phyloP scores from a whole-genome alignment of 768 basidiomycete species.

The Dacryopinax spathularia region DNA sequence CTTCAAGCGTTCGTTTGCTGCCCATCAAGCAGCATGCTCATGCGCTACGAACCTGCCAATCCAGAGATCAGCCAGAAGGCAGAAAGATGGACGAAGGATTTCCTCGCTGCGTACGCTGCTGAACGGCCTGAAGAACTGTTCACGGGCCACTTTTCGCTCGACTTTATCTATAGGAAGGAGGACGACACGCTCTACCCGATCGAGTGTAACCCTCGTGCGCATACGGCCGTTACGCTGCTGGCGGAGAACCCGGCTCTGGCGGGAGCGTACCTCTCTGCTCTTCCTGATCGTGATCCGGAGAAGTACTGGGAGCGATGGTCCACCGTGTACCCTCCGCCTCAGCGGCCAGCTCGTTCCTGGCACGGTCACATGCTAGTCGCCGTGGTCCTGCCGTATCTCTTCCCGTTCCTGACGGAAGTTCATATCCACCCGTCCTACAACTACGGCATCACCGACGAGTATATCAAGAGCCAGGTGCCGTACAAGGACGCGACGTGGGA shows the following conservation, averaged over 20 bases:
- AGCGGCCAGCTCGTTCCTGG: conserved; percentile 19
- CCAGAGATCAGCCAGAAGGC: conserved; percentile 16
- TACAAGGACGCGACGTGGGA: conserved; percentile 21
- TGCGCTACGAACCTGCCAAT: conserved; percentile 23
- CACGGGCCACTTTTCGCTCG: conserved; percentile 24
- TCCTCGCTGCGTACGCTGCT: conserved; percentile 16
- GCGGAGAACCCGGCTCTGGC: conserved; percentile 4
- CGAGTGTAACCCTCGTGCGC: conserved; percentile 25
- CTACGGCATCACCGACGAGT: conserved; percentile 11
- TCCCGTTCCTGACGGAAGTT: conserved; percentile 12
- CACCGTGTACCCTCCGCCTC: conserved; percentile 12
- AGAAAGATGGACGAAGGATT: conserved; percentile 20
- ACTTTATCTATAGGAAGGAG: conserved; percentile 22
- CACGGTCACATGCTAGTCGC: conserved; percentile 21
- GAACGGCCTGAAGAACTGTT: conserved; percentile 13
- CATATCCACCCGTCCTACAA: conserved; percentile 3
- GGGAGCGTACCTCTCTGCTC: conserved; percentile 6
- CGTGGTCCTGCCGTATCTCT: conserved; percentile 16
- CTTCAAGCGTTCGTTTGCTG: conserved; percentile 24
- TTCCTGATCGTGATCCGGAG: not conserved
- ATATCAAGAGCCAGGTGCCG: conserved; percentile 13
- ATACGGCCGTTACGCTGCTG: conserved; percentile 22
- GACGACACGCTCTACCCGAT: conserved; percentile 22
- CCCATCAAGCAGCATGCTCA: conserved; percentile 26
- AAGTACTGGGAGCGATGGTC: not conserved